phyloP scores from a whole-genome alignment of 495 filamentous ascomycete genomes.

The Clavariopsis aquatica region DNA sequence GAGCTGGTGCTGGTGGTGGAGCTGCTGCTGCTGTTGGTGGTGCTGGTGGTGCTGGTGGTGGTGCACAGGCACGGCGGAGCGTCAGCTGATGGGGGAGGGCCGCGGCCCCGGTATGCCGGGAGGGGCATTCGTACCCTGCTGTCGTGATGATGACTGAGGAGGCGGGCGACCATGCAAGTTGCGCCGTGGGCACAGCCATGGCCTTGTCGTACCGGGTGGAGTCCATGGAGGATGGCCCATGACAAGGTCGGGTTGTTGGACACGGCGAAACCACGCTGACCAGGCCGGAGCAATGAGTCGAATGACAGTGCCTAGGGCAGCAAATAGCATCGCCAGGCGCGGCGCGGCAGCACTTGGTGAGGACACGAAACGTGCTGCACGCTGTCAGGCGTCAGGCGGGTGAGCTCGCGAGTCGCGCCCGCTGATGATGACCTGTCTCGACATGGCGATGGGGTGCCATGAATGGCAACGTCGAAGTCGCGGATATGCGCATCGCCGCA shows the following conservation, averaged over 20 bases:
- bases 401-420: conserved; percentile 24
- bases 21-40: no score
- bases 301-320: conserved; percentile 16
- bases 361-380: conserved; percentile 19
- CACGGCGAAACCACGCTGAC: conserved; percentile 15
- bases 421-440: conserved; percentile 2
- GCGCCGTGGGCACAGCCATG: background rate
- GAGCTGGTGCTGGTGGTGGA: no score
- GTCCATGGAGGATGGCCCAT: conserved; percentile 17
- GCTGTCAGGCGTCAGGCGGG: background rate
- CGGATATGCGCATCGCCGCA: conserved; percentile 3
- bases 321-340: conserved; percentile 25
- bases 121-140: background rate
- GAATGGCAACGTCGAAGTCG: background rate
- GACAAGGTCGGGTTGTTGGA: conserved; percentile 8
- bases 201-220: background rate
- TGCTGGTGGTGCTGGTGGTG: no score
- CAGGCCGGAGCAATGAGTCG: background rate
- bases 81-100: conserved; percentile 26
- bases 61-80: conserved; percentile 2
- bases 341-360: background rate
- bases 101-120: background rate
- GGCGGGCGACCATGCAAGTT: background rate
- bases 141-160: conserved; percentile 15
- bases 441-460: background rate